phyloP scores from a whole-genome alignment of 192 early-diverging fungal genomes.

The Physocladia obscura region DNA sequence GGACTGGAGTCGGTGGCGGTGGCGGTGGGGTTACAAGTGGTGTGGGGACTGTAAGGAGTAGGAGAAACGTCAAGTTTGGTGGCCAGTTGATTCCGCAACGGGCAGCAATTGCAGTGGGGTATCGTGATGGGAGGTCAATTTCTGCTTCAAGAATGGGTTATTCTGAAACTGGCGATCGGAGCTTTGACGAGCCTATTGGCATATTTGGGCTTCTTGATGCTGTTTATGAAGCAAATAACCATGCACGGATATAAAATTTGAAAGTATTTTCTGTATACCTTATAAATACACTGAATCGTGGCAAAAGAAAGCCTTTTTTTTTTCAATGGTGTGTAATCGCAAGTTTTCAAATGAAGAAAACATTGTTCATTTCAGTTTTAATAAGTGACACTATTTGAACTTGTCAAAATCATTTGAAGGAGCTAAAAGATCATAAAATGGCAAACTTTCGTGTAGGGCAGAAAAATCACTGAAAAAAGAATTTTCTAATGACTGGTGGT shows the following conservation, averaged over 20 bases:
- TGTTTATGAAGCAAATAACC: conserved; percentile 37
- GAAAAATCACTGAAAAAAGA: too few species aligned
- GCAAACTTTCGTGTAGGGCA: too few species aligned
- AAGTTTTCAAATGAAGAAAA: too few species aligned
- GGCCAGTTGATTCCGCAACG: background rate
- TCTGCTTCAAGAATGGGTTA: background rate
- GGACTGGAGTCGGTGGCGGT: background rate
- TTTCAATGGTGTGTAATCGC: too few species aligned
- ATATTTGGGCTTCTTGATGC: conserved; percentile 50
- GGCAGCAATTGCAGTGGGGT: background rate
- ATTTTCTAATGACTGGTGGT: too few species aligned
- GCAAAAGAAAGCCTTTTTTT: too few species aligned
- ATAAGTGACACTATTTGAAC: too few species aligned
- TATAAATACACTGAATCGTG: too few species aligned
- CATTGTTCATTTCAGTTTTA: too few species aligned
- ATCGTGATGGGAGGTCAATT: background rate
- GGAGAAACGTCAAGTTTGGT: conserved; percentile 18
- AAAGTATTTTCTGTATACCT: too few species aligned
- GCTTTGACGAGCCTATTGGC: conserved; percentile 20
- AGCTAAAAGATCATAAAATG: too few species aligned
- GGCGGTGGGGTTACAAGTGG: background rate
- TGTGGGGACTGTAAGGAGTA: background rate
- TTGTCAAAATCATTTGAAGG: too few species aligned
- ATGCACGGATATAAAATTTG: conserved; percentile 18
- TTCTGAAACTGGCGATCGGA: conserved; percentile 5